These are phyloP conservation scores for Calonectria pseudoreteaudii DNA, from an alignment of 2,329 filamentous ascomycete species.

Conservation along the genomic window DNA sequence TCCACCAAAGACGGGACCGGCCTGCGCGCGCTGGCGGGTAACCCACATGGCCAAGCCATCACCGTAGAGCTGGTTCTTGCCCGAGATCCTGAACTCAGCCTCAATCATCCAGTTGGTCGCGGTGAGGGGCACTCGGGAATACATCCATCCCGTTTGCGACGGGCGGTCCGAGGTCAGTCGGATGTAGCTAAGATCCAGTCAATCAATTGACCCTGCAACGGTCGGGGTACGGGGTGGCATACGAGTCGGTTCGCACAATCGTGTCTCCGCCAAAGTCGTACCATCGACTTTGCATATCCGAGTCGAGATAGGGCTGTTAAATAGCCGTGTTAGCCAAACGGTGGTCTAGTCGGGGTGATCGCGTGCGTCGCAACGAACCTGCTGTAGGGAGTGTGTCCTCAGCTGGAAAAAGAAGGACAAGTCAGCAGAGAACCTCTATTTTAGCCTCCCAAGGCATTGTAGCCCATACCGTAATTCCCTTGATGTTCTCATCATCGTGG, in stretches of 20 bases:
- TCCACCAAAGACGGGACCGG: slow-evolving; percentile 88
- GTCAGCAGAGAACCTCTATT: slow-evolving; percentile 32
- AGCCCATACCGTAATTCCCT: slow-evolving; percentile 62
- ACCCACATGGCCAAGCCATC: slow-evolving; percentile 99
- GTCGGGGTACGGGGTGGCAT: slow-evolving; percentile 49
- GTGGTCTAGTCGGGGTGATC: slow-evolving; percentile 30
- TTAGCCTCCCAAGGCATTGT: neutral
- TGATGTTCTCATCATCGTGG: slow-evolving; percentile 61
- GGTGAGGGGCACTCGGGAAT: slow-evolving; percentile 92
- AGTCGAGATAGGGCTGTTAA: slow-evolving; percentile 90
- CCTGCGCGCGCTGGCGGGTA: slow-evolving; percentile 87
- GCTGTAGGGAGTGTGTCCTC: slow-evolving; percentile 85
- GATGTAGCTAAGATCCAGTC: slow-evolving; percentile 75
- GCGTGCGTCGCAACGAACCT: slow-evolving; percentile 67
- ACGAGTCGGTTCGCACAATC: slow-evolving; percentile 80
- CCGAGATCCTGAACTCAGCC: slow-evolving; percentile 94
- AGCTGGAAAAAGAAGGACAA: slow-evolving; percentile 64
- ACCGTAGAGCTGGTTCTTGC: slow-evolving; percentile 89
- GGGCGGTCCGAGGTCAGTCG: slow-evolving; percentile 91
- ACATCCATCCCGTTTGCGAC: slow-evolving; percentile 93
- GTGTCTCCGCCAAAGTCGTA: slow-evolving; percentile 99
- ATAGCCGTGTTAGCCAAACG: slow-evolving; percentile 37
- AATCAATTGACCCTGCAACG: slow-evolving; percentile 32
- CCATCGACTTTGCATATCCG: slow-evolving; percentile 98
- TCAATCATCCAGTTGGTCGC: slow-evolving; percentile 99